Conservation (phyloP, 2,329 filamentous ascomycete species). For the Delphinella strobiligena region DNA sequence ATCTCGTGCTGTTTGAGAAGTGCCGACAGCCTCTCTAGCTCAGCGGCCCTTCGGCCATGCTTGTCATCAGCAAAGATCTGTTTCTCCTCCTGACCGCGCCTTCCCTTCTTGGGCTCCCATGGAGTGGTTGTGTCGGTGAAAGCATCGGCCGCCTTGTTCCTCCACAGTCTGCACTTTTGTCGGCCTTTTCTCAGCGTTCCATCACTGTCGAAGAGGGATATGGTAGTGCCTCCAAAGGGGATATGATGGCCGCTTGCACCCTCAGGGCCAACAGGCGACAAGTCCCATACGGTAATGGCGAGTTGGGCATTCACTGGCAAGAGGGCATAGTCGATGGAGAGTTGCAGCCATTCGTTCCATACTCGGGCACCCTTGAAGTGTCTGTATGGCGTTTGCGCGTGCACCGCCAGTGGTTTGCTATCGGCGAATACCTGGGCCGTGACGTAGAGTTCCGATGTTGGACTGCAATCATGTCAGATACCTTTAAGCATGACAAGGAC, state of each 20-base stretch:
- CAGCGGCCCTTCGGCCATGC: constrained; percentile 37
- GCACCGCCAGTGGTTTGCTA: constrained; percentile 86
- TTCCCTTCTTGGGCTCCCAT: constrained; percentile 41
- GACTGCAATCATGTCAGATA: constrained; percentile 44
- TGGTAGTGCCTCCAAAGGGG: constrained; percentile 87
- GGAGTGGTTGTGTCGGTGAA: constrained; percentile 71
- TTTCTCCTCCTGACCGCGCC: constrained; percentile 41
- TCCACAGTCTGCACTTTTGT: constrained; percentile 80
- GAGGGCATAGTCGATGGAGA: constrained; percentile 75
- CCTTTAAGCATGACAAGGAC: too few relatives aligned
- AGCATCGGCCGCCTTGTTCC: constrained; percentile 74
- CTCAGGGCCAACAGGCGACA: constrained; percentile 65
- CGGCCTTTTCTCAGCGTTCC: constrained; percentile 84
- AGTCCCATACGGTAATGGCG: constrained; percentile 89
- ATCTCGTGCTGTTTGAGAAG: constrained; percentile 97
- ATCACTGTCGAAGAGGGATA: constrained; percentile 83
- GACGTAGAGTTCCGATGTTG: constrained; percentile 80
- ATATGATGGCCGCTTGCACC: constrained; percentile 64
- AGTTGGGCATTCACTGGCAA: constrained; percentile 72
- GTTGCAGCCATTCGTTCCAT: constrained; percentile 93
- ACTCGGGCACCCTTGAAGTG: constrained; percentile 61
- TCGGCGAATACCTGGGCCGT: constrained; percentile 92
- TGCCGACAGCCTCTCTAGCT: constrained; percentile 78
- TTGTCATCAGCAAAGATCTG: constrained; percentile 41
- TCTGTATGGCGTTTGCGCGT: constrained; percentile 86